Conservation (phyloP, 148 eudicot genomes). For the Cornus kousa region DNA sequence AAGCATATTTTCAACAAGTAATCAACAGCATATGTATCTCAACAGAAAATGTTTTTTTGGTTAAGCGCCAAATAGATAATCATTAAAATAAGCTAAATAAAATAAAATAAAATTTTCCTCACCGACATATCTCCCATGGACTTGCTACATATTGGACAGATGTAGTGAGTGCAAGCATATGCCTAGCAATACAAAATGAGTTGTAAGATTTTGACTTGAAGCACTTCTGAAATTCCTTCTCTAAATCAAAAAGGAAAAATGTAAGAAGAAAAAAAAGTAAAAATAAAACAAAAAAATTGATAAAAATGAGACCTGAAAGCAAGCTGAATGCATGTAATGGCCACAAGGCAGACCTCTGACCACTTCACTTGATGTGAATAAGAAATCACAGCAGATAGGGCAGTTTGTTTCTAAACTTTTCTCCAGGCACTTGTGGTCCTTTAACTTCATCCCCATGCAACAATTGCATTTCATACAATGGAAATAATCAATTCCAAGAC, state of each 20-base stretch:
- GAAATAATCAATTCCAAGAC: conserved; percentile 85
- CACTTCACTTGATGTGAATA: conserved; percentile 86
- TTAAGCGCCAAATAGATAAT: too few relatives aligned
- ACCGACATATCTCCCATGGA: conserved; percentile 98
- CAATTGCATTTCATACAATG: conserved; percentile 96
- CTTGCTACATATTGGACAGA: conserved; percentile 93
- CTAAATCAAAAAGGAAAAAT: background rate
- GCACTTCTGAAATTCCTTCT: background rate
- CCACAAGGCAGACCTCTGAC: conserved; percentile 94
- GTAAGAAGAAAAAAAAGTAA: background rate
- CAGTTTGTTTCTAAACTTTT: conserved; percentile 90
- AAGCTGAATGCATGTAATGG: conserved; percentile 94
- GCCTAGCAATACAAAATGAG: conserved; percentile 36
- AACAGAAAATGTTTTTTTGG: too few relatives aligned
- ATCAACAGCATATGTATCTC: too few relatives aligned
- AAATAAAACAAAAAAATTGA: background rate
- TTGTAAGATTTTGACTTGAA: background rate
- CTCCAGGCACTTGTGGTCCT: conserved; percentile 89
- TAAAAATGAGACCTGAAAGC: conserved; percentile 69
- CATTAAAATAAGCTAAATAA: too few relatives aligned
- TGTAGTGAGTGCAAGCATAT: conserved; percentile 81
- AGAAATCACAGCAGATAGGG: conserved; percentile 93
- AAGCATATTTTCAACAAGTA: too few relatives aligned
- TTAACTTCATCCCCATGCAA: conserved; percentile 66
- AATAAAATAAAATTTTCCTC: conserved; percentile 19